Conservation (phyloP, 768 basidiomycete genomes). For the Cyclocybe cylindracea region DNA sequence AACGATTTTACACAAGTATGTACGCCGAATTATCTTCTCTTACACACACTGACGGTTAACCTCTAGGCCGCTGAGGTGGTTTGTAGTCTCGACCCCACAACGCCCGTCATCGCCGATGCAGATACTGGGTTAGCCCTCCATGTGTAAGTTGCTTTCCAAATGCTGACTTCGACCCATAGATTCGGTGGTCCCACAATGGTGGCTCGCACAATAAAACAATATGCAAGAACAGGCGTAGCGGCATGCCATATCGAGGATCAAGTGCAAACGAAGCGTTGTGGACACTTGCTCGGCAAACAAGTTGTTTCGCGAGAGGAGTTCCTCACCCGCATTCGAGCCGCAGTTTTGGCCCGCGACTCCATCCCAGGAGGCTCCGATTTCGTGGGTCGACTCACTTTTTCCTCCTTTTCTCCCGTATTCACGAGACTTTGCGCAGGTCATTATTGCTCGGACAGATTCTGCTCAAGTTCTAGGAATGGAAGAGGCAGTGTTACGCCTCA, state of each 20-base stretch:
- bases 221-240: conserved; percentile 68
- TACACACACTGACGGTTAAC: conserved; percentile 1
- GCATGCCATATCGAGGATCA: conserved; percentile 82
- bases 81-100: conserved; percentile 59
- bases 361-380: conserved; percentile 79
- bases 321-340: conserved; percentile 76
- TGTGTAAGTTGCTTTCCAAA: background rate
- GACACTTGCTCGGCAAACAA: conserved; percentile 80
- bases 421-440: conserved; percentile 43
- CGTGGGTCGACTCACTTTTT: conserved; percentile 31
- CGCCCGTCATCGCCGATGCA: conserved; percentile 78
- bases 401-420: background rate
- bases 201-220: conserved; percentile 74
- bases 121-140: conserved; percentile 61
- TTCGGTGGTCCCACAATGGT: conserved; percentile 79
- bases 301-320: conserved; percentile 82
- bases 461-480: conserved; percentile 83
- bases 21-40: background rate
- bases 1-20: conserved; percentile 74
- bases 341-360: conserved; percentile 74
- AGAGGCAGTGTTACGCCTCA: conserved; percentile 67
- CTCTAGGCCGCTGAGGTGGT: conserved; percentile 68
- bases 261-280: conserved; percentile 81
- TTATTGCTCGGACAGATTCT: conserved; percentile 78
- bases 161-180: conserved; percentile 14